Percentiles rank a stretch among this genome's conserved stretches.
These are phyloP conservation scores for Mycena kentingensis DNA, from an alignment of 768 basidiomycete genomes.

Conservation along the genomic window DNA sequence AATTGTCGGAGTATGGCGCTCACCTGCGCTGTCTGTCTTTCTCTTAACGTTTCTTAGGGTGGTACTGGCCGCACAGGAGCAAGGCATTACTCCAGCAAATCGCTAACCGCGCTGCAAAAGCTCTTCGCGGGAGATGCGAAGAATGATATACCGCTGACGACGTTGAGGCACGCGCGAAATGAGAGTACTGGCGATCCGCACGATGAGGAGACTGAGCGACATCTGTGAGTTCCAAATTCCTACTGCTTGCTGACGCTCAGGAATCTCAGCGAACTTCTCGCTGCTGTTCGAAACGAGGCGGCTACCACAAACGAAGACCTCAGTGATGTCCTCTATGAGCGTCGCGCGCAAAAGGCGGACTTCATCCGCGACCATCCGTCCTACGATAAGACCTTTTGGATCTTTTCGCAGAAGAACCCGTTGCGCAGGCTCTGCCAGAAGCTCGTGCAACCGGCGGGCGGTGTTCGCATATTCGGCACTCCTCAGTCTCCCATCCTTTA, in stretches of 20 bases:
- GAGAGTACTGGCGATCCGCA: slow-evolving; percentile 34
- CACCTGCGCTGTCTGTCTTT: neutral
- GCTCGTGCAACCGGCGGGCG: slow-evolving; percentile 78
- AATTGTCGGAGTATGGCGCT: slow-evolving; percentile 12
- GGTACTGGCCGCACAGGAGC: slow-evolving; percentile 30
- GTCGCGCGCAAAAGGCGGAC: slow-evolving; percentile 75
- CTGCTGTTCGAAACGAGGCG: slow-evolving; percentile 59
- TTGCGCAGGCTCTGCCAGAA: slow-evolving; percentile 79
- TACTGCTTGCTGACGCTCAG: slow-evolving; percentile 1
- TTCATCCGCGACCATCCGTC: slow-evolving; percentile 88
- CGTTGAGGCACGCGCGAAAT: slow-evolving; percentile 46
- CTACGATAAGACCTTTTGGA: slow-evolving; percentile 89
- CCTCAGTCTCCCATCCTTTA: slow-evolving; percentile 65
- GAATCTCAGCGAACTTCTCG: slow-evolving; percentile 61
- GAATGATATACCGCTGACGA: slow-evolving; percentile 62
- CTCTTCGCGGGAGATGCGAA: slow-evolving; percentile 62
- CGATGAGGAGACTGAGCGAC: slow-evolving; percentile 70
- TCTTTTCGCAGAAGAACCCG: slow-evolving; percentile 78
- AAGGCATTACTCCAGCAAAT: slow-evolving; percentile 56
- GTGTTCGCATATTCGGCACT: slow-evolving; percentile 85
- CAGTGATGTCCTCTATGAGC: slow-evolving; percentile 67
- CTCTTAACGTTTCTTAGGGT: slow-evolving; percentile 21
- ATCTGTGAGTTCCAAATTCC: slow-evolving; percentile 56
- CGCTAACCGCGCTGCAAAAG: slow-evolving; percentile 60
- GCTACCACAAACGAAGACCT: slow-evolving; percentile 48